phyloP scores from a whole-genome alignment of 371 early-diverging fungal genomes.

The Mucor lusitanicus region DNA sequence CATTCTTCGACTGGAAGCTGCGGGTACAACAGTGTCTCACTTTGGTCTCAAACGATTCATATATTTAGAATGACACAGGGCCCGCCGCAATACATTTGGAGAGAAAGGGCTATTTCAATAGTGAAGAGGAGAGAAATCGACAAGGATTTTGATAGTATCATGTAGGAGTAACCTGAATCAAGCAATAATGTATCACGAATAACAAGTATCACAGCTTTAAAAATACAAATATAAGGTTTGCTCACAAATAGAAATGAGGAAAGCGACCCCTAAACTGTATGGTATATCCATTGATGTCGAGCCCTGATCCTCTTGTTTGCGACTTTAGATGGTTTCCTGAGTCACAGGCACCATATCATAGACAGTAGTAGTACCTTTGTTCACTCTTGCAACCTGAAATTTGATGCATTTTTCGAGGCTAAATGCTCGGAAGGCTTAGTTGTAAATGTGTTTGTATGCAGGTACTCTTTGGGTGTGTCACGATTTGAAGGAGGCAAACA shows the following conservation, averaged over 20 bases:
- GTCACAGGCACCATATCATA: background rate
- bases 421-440: background rate
- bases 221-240: slow-evolving; percentile 1
- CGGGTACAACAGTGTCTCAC: background rate
- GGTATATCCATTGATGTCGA: background rate
- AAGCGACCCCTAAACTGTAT: background rate
- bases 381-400: background rate
- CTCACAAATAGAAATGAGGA: background rate
- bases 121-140: background rate
- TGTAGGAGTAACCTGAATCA: slow-evolving; percentile 1
- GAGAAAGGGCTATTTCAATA: background rate
- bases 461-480: slow-evolving; percentile 1
- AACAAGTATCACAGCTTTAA: background rate
- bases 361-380: background rate
- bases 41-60: background rate
- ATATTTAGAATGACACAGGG: background rate
- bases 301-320: background rate
- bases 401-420: background rate
- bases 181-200: background rate
- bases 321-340: background rate
- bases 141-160: background rate
- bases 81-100: background rate
- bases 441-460: background rate
- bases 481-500: background rate
- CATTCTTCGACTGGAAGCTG: background rate